Base-by-base conservation (phyloP, 345 rosid genomes). In the Eucalyptus virginea region DNA sequence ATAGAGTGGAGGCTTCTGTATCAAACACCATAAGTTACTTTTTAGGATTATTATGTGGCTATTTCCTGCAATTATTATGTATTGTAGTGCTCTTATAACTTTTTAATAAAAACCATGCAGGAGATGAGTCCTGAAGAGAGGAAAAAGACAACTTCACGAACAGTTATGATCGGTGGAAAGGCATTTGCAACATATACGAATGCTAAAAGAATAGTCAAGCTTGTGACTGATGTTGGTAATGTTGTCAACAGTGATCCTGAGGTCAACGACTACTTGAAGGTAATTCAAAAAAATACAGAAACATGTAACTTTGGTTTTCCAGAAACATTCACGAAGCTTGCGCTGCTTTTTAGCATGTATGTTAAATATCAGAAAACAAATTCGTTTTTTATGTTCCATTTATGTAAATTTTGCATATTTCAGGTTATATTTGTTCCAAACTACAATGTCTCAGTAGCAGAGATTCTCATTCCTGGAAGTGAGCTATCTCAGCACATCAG, bases 371-470 rank as follows among this genome's bases (percentile, higher is more conserved):
- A 32, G 40, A 50, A 32, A 50, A 26, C n/a, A 87, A 69, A 34
- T 88, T 48, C 86, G 28, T 86, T 48, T 30, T 48, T 47, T 44
- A 30, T 52, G 50, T 56, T 67, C 19, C 48, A 37, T 54, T 89
- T 67, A 58, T 62, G 28, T 80, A 47, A 47, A 34, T 80, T 81
- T 60, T 83, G 81, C 45, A 81, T 86, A 77, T 87, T 93, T 87
- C 94, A 97, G 99, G 98, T 98, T n/a, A 96, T 98, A 67, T 98
- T 97, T 91, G 95, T 98, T 91, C 99, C 99, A 89, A 98, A 98
- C 90, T 98, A 98, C 96, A 98, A 98, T 88, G 99, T 98, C 32
- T 95, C 99, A 30, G 99, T 95, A 51, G 99, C 99, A 26, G 99
- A 98, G 93, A 83, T 95, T 92, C 98, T 98, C 83, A 97, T 98